Evolutionary conservation across 352 stramenopile genomes (phyloP).

Genomic region (Phytophthora pisi): DNA sequence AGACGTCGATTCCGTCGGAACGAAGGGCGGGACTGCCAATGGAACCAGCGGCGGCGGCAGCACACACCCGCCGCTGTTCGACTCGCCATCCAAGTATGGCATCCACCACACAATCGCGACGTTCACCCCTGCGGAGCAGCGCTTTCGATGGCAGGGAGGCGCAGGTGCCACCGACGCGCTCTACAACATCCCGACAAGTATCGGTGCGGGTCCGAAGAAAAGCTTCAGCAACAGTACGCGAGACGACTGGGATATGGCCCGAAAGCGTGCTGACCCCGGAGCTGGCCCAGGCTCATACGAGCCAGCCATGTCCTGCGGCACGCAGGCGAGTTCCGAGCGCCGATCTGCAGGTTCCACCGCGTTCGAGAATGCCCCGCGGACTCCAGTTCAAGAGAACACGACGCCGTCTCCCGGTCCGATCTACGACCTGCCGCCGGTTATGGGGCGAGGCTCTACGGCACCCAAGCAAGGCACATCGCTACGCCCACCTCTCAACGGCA

Average conservation of each 20-base stretch:
- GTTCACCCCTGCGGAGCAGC: constrained; percentile 67
- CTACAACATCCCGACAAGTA: constrained; percentile 71
- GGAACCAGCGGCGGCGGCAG: constrained; percentile 27
- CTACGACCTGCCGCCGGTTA: constrained; percentile 66
- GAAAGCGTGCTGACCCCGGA: constrained; percentile 66
- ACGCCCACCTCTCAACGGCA: constrained; percentile 59
- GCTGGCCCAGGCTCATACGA: constrained; percentile 77
- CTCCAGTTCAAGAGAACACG: constrained; percentile 49
- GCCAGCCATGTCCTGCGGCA: constrained; percentile 54
- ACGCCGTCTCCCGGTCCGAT: constrained; percentile 77
- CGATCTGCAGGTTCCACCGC: constrained; percentile 54
- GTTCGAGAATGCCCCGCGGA: constrained; percentile 72
- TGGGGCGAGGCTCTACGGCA: constrained; percentile 44
- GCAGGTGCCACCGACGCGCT: constrained; percentile 63
- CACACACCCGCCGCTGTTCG: constrained; percentile 59
- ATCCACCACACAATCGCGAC: constrained; percentile 73
- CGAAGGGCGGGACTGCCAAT: constrained; percentile 27
- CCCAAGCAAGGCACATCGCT: constrained; percentile 70
- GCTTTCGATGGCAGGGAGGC: constrained; percentile 76
- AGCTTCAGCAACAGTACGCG: constrained; percentile 81
- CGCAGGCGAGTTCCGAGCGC: constrained; percentile 59
- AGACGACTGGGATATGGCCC: constrained; percentile 77
- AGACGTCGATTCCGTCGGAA: constrained; percentile 16
- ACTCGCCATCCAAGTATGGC: constrained; percentile 76
- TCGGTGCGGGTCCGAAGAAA: constrained; percentile 63